A percentile compares a stretch with the other conserved stretches of the same genome.
These are phyloP conservation scores for Salvia splendens DNA, from an alignment of 257 asterid genomes.

Conservation along the genomic window DNA sequence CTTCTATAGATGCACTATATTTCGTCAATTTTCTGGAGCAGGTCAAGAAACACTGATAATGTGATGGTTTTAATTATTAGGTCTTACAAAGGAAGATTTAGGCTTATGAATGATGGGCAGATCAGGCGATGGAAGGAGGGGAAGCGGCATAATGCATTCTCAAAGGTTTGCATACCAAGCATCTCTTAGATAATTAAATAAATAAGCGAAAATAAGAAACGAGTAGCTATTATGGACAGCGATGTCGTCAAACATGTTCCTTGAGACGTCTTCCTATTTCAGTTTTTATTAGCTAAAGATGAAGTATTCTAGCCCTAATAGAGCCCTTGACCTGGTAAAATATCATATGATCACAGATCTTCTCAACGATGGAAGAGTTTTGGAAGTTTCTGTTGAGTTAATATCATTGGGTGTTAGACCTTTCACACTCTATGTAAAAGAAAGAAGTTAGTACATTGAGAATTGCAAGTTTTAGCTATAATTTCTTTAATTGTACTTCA, in stretches of 20 bases:
- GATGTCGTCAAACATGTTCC: slow-evolving; percentile 9
- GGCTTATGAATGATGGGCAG: slow-evolving; percentile 67
- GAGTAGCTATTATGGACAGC: neutral
- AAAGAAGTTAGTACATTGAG: neutral
- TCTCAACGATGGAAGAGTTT: slow-evolving; percentile 11
- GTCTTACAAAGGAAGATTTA: slow-evolving; percentile 75
- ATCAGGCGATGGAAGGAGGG: slow-evolving; percentile 82
- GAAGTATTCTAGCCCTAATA: neutral
- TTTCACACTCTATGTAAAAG: neutral
- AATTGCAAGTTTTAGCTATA: no score
- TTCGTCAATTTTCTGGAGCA: neutral
- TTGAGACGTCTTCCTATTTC: neutral
- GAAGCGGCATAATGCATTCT: slow-evolving; percentile 73
- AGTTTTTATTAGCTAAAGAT: no score
- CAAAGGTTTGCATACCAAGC: slow-evolving; percentile 51
- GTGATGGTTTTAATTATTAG: slow-evolving; percentile 37
- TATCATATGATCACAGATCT: slow-evolving; percentile 1
- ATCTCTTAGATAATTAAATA: neutral
- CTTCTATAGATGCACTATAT: neutral
- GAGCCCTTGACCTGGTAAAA: slow-evolving; percentile 17
- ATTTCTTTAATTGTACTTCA: neutral
- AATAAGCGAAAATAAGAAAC: neutral
- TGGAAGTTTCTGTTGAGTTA: neutral
- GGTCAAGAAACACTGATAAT: slow-evolving; percentile 17
- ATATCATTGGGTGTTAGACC: no score